phyloP scores from a whole-genome alignment of 2,329 filamentous ascomycete species.

The Neospermospora avenae region DNA sequence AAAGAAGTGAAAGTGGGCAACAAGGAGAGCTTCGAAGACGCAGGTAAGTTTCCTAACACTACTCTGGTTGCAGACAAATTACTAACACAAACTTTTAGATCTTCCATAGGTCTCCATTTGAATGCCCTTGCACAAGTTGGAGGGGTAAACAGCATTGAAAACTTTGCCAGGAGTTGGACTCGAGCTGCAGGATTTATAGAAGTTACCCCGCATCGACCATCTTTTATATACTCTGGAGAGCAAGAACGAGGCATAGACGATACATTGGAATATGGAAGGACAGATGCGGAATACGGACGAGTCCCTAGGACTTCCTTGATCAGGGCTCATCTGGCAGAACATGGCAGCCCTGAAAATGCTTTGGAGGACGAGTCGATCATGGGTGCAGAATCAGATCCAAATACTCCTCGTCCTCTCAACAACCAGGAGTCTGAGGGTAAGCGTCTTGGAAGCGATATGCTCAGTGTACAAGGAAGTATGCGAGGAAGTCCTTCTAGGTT shows the following conservation, averaged over 20 bases:
- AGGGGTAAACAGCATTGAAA: constrained; percentile 90
- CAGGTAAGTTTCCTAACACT: constrained; percentile 21
- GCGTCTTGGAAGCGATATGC: constrained; percentile 22
- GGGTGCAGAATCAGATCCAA: constrained; percentile 15
- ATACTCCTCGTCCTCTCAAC: constrained; percentile 36
- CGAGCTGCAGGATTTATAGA: constrained; percentile 85
- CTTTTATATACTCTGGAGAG: constrained; percentile 63
- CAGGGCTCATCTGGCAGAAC: constrained; percentile 49
- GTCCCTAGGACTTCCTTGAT: constrained; percentile 40
- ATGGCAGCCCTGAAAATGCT: constrained; percentile 29
- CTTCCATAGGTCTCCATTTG: constrained; percentile 57
- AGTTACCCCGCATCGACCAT: constrained; percentile 74
- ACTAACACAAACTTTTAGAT: constrained; percentile 40
- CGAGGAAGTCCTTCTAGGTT: constrained; percentile 50
- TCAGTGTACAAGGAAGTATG: constrained; percentile 33
- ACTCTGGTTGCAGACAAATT: neutral
- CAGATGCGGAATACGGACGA: constrained; percentile 26
- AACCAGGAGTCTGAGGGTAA: constrained; percentile 36
- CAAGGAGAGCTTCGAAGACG: constrained; percentile 29
- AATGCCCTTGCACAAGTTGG: constrained; percentile 67
- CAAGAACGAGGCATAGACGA: constrained; percentile 41
- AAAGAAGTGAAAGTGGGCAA: constrained; percentile 19
- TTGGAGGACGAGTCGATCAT: constrained; percentile 28
- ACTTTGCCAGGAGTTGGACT: constrained; percentile 90
- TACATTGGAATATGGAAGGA: constrained; percentile 27